Evolutionary conservation across 1,284 basidiomycete genomes (phyloP).

Genomic region (Heterobasidion occidentale): DNA sequence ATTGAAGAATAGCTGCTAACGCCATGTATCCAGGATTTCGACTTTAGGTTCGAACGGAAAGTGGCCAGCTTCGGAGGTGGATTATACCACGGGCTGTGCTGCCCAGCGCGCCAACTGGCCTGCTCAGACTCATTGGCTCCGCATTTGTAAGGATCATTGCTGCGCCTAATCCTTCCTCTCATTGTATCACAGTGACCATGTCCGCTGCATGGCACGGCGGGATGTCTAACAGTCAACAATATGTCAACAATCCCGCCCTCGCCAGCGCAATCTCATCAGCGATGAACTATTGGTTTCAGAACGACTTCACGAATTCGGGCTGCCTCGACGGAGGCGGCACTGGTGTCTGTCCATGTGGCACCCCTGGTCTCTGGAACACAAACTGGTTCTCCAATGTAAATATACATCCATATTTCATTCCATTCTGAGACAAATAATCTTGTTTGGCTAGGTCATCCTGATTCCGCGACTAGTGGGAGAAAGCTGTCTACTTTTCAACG

Average conservation of each 20-base stretch:
- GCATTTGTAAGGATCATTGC: conserved; percentile 34
- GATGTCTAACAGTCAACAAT: conserved; percentile 28
- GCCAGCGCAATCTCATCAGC: conserved; percentile 34
- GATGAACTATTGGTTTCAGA: conserved; percentile 57
- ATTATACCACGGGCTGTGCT: conserved; percentile 51
- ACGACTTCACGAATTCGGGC: conserved; percentile 43
- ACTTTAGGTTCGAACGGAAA: conserved; percentile 38
- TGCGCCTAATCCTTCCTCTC: neutral
- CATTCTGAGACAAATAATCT: conserved; percentile 24
- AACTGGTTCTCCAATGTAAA: conserved; percentile 62
- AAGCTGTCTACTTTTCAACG: conserved; percentile 47
- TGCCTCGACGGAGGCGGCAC: conserved; percentile 48
- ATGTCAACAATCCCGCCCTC: conserved; percentile 29
- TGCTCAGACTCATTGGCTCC: conserved; percentile 51
- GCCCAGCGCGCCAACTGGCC: conserved; percentile 62
- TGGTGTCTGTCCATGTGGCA: conserved; percentile 42
- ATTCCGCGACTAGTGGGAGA: conserved; percentile 48
- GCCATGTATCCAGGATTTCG: conserved; percentile 26
- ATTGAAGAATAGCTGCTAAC: neutral
- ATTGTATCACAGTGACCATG: conserved; percentile 26
- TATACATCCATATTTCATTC: neutral
- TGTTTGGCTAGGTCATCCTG: conserved; percentile 45
- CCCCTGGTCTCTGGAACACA: conserved; percentile 53
- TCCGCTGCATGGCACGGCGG: conserved; percentile 51
- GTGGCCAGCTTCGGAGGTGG: conserved; percentile 45